phyloP scores from a whole-genome alignment of 2,329 filamentous ascomycete genomes.

The Coniochaeta sp. region DNA sequence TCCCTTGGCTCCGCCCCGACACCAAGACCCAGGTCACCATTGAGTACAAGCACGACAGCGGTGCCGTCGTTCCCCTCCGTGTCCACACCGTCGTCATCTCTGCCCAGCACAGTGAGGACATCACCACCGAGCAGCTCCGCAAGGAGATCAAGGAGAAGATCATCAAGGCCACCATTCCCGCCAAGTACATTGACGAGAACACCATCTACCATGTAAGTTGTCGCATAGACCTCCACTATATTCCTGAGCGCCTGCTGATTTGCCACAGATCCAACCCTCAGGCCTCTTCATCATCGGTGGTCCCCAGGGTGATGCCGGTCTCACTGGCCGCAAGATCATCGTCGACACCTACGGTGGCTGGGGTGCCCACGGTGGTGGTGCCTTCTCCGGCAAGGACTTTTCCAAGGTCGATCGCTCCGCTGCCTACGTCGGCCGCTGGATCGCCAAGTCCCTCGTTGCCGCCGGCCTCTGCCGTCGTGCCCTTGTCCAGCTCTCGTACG shows the following conservation, averaged over 20 bases:
- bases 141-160: constrained; percentile 97
- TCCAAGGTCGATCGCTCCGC: constrained; percentile 99
- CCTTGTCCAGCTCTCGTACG: constrained; percentile 97
- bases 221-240: no score
- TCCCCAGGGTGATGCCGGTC: constrained; percentile 96
- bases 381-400: constrained; percentile 99
- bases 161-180: constrained; percentile 89
- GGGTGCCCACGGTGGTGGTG: constrained; percentile 99
- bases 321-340: constrained; percentile 98
- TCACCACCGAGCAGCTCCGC: constrained; percentile 85
- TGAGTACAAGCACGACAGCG: constrained; percentile 95
- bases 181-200: constrained; percentile 83
- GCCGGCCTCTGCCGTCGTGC: constrained; percentile 85
- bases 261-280: constrained; percentile 75
- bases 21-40: constrained; percentile 99
- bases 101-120: constrained; percentile 84
- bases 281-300: constrained; percentile 99
- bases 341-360: constrained; percentile 99
- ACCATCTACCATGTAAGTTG: constrained; percentile 88
- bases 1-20: constrained; percentile 94
- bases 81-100: constrained; percentile 97
- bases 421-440: constrained; percentile 95
- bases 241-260: constrained; percentile 21
- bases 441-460: constrained; percentile 94
- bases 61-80: constrained; percentile 83